A percentile compares a stretch with the other conserved stretches of the same genome.
phyloP scores from a whole-genome alignment of 345 rosid genomes.

The Lepidium sativum region DNA sequence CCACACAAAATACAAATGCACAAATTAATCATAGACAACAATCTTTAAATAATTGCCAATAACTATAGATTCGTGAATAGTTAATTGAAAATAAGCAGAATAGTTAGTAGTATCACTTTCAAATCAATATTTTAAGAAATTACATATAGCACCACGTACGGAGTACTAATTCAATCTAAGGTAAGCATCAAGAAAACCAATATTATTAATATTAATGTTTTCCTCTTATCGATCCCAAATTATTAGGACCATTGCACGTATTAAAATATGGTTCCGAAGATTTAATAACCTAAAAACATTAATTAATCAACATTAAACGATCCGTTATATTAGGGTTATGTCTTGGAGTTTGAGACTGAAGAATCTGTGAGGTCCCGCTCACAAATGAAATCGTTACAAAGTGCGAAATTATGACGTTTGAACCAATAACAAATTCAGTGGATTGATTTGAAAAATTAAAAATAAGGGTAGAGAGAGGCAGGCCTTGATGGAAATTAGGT shows the following conservation, averaged over 20 bases:
- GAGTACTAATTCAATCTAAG: constrained; percentile 15
- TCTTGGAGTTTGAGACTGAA: constrained; percentile 9
- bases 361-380: constrained; percentile 14
- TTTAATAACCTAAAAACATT: neutral
- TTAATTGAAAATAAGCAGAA: neutral
- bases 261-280: neutral
- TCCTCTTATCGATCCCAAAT: neutral
- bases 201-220: neutral
- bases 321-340: constrained; percentile 22
- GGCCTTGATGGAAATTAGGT: neutral
- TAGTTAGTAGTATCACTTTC: constrained; percentile 4
- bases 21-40: too few species aligned
- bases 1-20: too few species aligned
- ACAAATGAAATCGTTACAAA: constrained; percentile 15
- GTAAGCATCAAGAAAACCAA: neutral
- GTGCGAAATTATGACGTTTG: constrained; percentile 12
- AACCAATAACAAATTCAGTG: constrained; percentile 3
- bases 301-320: constrained; percentile 2
- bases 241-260: constrained; percentile 10
- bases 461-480: neutral
- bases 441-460: neutral
- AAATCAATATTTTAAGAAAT: neutral
- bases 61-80: neutral
- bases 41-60: constrained; percentile 2
- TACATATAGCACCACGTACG: neutral